Base-by-base conservation (phyloP, 257 asterid species). In the Verbascum thapsus region DNA sequence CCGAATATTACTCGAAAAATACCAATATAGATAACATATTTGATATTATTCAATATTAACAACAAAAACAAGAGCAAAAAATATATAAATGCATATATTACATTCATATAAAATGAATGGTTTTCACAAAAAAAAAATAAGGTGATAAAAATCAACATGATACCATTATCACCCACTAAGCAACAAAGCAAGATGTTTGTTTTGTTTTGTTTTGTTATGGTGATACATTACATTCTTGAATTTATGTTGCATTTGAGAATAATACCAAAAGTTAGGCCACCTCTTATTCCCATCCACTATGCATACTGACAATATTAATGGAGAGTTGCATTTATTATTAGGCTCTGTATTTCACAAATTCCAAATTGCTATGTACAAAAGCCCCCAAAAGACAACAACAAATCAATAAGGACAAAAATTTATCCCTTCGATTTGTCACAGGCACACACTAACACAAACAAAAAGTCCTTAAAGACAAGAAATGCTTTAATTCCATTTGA, bases 211-310 rank as follows among this genome's bases (percentile, higher is more conserved):
- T 72, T 74, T 69, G 72, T 75, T 72, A 66, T 70, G 60, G 58
- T 49, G 60, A 44, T 56, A 50, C 70, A 56, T 63, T 66, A 34
- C 47, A 17, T 74, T 52, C 58, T 78, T 72, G 78, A 59, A 69
- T 40, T 65, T 69, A 63, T 71, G 64, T 61, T 67, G 72, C 59
- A 48, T 38, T 66, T 59, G 23, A 53, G 80, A 81, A 78, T 72
- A 72, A 69, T 12, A 32, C 80, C 80, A 81, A 75, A n/a, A 50
- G 18, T 37, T 59, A 45, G 74, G 81, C 81, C 83, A 77, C 52
- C 86, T 58, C 77, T 69, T 68, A 69, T 80, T 77, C 92, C 82
- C 72, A 73, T 79, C 81, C 82, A 74, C 57, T 50, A 8, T 37
- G 76, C 54, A 61, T 63, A 58, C 12, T 49, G 82, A 78, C 87